A percentile compares a stretch with the other conserved stretches of the same genome.
phyloP scores from a whole-genome alignment of 768 basidiomycete genomes.

The Tricholoma hemisulphureum region DNA sequence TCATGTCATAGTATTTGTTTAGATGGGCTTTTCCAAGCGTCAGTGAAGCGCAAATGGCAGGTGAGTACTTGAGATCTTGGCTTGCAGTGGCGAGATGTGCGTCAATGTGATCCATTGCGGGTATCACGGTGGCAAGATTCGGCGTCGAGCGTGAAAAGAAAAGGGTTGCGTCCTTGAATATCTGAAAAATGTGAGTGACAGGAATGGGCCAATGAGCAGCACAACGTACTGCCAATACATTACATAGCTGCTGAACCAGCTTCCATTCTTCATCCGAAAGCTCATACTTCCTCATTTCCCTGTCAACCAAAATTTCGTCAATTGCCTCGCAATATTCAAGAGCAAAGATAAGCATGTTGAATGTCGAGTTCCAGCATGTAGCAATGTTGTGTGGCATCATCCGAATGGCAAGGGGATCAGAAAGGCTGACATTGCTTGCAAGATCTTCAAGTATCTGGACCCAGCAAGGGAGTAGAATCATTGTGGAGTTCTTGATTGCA shows the following conservation, averaged over 20 bases:
- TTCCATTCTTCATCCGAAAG: too few species aligned
- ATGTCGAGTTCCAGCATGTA: background rate
- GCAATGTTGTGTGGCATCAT: background rate
- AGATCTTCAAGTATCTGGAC: background rate
- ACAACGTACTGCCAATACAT: background rate
- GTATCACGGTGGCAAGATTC: background rate
- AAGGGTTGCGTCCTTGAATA: constrained; percentile 27
- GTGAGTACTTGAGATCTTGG: background rate
- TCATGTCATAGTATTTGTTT: too few species aligned
- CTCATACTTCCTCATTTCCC: background rate
- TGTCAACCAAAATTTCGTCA: background rate
- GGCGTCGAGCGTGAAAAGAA: background rate
- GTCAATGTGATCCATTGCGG: too few species aligned
- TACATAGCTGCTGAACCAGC: constrained; percentile 1
- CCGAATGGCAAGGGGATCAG: too few species aligned
- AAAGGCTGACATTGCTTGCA: too few species aligned
- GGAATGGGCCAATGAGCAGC: background rate
- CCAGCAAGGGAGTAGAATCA: too few species aligned
- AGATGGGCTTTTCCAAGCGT: background rate
- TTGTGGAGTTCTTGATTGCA: too few species aligned
- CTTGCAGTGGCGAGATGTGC: too few species aligned
- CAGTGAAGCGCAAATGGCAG: background rate
- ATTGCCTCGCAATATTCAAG: background rate
- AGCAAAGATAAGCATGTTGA: too few species aligned
- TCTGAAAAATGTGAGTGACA: background rate